Evolutionary conservation across 345 rosid species (phyloP), one percentile per base, ranked within the genome.

Genomic region (Nasturtium officinale): DNA sequence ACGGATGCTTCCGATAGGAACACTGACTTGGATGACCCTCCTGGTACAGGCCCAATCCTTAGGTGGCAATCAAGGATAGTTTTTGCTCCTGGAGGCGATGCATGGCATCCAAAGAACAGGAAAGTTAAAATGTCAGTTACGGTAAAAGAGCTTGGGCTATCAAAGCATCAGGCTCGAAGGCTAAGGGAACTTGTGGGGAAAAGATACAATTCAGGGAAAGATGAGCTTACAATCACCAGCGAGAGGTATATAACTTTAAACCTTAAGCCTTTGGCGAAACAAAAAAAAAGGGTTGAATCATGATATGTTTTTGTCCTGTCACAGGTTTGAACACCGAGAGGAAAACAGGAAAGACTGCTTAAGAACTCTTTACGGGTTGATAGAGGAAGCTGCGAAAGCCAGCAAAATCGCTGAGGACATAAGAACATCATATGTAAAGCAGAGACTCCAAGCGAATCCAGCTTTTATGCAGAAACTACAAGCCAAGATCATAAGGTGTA

Each of bases 41-140:
- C 92, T 0, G 96, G 96, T 25, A 85, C 86, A 74, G 99, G 98
- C 33, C 98, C 99, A 9, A 84, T 95, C 60, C 94, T 95, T 47
- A 82, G 89, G 79, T 95, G 99, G 97, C 80, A 82, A 72, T 88
- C 99, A 64, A 84, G 98, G 67, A 85, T 72, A 15, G 98, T 95
- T 71, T 85, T 95, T 64, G 84, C 90, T 65, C 96, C 99, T 12
- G 97, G 97, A 46, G 99, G 96, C n/a, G 96, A 91, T 79, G 90
- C 96, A 0, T 91, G 99, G 99, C 98, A 91, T 86, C 99, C 99
- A 57, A 95, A 95, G 82, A 95, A 95, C 83, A 82, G 96, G 79
- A 87, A 87, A 79, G 96, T 90, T 16, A 95, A 95, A 80, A 75
- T 95, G 89, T 77, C 94, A 57, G 94, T 91, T 42, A 90, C 99